Evolutionary conservation across 352 stramenopile genomes (phyloP).

Genomic region (Globisporangium radiosum): DNA sequence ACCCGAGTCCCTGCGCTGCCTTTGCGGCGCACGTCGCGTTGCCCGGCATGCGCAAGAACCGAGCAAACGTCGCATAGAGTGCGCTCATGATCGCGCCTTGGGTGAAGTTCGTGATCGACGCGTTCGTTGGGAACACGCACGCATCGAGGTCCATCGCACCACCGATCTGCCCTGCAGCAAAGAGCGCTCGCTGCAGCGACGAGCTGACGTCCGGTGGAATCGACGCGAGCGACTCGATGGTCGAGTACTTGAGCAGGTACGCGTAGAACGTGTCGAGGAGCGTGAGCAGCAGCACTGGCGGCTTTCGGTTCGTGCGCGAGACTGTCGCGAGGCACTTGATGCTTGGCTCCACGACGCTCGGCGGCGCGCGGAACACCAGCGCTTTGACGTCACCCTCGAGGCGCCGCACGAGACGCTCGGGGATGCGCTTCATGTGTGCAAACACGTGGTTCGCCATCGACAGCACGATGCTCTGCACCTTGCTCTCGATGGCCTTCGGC

Average conservation of each 20-base stretch:
- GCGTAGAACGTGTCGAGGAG: constrained; percentile 67
- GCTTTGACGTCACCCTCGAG: constrained; percentile 61
- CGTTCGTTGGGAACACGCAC: constrained; percentile 18
- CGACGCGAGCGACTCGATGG: constrained; percentile 22
- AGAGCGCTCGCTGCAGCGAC: constrained; percentile 70
- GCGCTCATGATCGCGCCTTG: constrained; percentile 50
- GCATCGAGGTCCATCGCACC: constrained; percentile 60
- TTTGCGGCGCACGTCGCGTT: constrained; percentile 54
- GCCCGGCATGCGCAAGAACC: constrained; percentile 35
- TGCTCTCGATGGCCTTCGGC: constrained; percentile 40
- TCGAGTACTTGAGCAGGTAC: constrained; percentile 44
- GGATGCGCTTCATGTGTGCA: constrained; percentile 36
- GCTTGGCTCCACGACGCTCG: constrained; percentile 77
- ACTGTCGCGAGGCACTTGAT: constrained; percentile 70
- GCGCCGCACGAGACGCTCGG: constrained; percentile 28
- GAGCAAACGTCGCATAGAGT: constrained; percentile 53
- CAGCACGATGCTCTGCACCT: constrained; percentile 55
- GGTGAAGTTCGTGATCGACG: constrained; percentile 23
- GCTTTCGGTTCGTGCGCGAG: constrained; percentile 30
- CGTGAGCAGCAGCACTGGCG: constrained; percentile 37
- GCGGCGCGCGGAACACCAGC: constrained; percentile 55
- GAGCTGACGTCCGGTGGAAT: constrained; percentile 33
- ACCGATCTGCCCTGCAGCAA: constrained; percentile 59
- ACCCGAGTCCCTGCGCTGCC: constrained; percentile 78
- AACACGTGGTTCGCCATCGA: constrained; percentile 64